Evolutionary conservation across 495 filamentous ascomycete genomes (phyloP).

Genomic region (Letharia lupina): DNA sequence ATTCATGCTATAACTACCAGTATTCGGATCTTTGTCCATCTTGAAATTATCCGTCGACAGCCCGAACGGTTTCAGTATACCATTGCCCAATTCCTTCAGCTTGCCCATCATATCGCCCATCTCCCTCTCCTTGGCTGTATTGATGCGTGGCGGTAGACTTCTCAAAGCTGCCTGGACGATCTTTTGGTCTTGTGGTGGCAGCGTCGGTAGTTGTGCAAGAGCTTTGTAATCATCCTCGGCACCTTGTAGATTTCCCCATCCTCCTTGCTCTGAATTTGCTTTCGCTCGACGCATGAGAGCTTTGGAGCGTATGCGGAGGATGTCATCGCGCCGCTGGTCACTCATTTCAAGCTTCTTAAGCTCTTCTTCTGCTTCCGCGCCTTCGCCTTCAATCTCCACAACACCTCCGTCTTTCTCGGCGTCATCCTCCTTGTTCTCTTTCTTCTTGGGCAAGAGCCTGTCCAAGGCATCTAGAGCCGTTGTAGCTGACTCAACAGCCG

Average conservation of each 20-base stretch:
- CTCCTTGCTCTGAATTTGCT: constrained; percentile 58
- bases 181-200: constrained; percentile 55
- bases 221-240: constrained; percentile 50
- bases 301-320: constrained; percentile 74
- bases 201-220: constrained; percentile 27
- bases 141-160: constrained; percentile 55
- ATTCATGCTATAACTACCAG: constrained; percentile 87
- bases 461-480: constrained; percentile 65
- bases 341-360: constrained; percentile 41
- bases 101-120: constrained; percentile 96
- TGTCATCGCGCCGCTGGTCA: constrained; percentile 49
- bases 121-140: constrained; percentile 72
- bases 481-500: constrained; percentile 64
- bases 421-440: constrained; percentile 17
- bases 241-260: constrained; percentile 74
- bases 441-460: constrained; percentile 38
- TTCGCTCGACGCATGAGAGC: constrained; percentile 76
- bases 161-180: constrained; percentile 57
- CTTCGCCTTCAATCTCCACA: constrained; percentile 46
- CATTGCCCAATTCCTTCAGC: constrained; percentile 87
- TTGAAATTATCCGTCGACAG: constrained; percentile 89
- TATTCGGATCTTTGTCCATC: constrained; percentile 81
- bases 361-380: constrained; percentile 53
- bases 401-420: constrained; percentile 29
- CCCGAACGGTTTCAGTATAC: constrained; percentile 85